Conservation (phyloP, 2,329 filamentous ascomycete genomes). For the Talaromyces sp. region DNA sequence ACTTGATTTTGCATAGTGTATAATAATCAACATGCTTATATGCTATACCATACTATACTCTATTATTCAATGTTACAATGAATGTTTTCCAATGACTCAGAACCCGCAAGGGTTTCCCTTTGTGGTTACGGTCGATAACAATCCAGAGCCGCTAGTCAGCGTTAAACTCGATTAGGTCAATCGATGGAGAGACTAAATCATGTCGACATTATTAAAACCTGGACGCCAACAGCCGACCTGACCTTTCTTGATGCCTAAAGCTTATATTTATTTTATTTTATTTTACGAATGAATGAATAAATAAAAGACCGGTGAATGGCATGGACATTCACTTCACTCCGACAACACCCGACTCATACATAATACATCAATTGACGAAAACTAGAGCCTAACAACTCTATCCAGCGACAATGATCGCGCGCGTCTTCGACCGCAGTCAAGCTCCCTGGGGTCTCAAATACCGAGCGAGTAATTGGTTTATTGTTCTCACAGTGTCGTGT, state of each 20-base stretch:
- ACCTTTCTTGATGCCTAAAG: neutral
- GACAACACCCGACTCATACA: neutral
- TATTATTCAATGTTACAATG: neutral
- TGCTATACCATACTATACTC: neutral
- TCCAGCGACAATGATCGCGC: neutral
- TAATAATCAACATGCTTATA: neutral
- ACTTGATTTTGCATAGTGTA: neutral
- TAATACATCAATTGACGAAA: neutral
- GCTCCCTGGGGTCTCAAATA: conserved; percentile 7
- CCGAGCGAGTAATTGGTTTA: conserved; percentile 12
- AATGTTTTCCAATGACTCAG: no score
- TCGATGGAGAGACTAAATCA: neutral
- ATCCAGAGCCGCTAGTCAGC: no score
- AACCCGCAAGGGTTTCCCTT: no score
- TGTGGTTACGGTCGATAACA: no score
- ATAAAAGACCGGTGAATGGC: neutral
- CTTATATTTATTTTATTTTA: no score
- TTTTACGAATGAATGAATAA: no score
- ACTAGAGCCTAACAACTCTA: no score
- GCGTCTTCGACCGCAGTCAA: neutral
- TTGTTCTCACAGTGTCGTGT: conserved; percentile 8
- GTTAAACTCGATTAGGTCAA: neutral
- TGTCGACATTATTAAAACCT: neutral
- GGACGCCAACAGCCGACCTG: neutral
- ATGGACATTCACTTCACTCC: neutral